Conservation (phyloP, 352 stramenopile genomes). For the Phytophthora palmivora region DNA sequence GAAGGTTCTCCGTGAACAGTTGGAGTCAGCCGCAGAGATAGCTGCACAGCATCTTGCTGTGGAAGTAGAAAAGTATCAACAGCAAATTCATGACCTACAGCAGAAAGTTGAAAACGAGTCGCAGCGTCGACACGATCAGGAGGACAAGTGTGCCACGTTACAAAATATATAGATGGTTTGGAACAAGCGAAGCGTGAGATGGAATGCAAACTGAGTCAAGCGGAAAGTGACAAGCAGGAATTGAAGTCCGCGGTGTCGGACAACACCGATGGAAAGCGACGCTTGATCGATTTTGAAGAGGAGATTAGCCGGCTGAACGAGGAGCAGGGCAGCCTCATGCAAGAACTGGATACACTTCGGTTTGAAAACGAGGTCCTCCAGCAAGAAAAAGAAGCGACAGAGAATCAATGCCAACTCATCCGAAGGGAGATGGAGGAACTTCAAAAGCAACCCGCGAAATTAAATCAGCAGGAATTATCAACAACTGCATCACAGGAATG, state of each 20-base stretch:
- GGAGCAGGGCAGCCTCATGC: constrained; percentile 19
- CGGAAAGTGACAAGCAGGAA: constrained; percentile 36
- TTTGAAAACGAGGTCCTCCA: constrained; percentile 19
- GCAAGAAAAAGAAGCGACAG: constrained; percentile 16
- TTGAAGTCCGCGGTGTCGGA: constrained; percentile 20
- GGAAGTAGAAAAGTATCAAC: constrained; percentile 15
- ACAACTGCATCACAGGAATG: constrained; percentile 8
- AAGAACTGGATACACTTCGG: constrained; percentile 22
- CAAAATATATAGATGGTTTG: constrained; percentile 19
- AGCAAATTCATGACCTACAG: constrained; percentile 24
- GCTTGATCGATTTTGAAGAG: constrained; percentile 31
- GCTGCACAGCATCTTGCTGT: neutral
- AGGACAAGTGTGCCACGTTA: constrained; percentile 20
- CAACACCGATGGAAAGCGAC: constrained; percentile 7
- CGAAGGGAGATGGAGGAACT: constrained; percentile 21
- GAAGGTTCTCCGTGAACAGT: constrained; percentile 44
- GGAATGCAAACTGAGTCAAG: constrained; percentile 18
- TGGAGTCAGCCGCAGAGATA: constrained; percentile 35
- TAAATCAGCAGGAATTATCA: neutral
- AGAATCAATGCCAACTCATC: constrained; percentile 4
- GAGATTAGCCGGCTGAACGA: constrained; percentile 34
- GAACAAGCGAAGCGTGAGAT: constrained; percentile 26
- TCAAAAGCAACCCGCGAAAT: constrained; percentile 13
- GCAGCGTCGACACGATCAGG: constrained; percentile 20
- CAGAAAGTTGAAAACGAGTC: constrained; percentile 23